Percentiles rank a stretch among this genome's conserved stretches.
Evolutionary conservation across 768 basidiomycete genomes (phyloP).

Genomic region (Hygrophoropsis aurantiaca): DNA sequence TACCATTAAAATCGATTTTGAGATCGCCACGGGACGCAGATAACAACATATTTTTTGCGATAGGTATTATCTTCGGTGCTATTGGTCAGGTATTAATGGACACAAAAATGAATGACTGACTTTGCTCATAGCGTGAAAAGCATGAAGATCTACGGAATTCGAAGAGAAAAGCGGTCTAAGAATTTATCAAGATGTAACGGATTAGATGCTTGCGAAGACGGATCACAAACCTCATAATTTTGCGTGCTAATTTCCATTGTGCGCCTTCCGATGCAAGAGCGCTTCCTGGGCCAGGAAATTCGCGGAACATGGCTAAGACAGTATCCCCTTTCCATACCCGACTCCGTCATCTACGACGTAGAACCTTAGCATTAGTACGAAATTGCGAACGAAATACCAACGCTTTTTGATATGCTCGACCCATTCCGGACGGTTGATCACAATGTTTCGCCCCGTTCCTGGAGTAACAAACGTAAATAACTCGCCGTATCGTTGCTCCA

Average conservation of each 20-base stretch:
- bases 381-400: not conserved
- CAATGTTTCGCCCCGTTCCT: conserved; percentile 10
- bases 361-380: not conserved
- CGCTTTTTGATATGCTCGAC: conserved; percentile 13
- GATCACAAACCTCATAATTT: not conserved
- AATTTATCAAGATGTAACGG: no score
- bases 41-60: no score
- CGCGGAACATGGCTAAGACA: not conserved
- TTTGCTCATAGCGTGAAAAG: no score
- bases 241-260: not conserved
- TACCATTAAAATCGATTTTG: no score
- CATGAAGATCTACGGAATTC: no score
- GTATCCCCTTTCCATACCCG: not conserved
- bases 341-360: conserved; percentile 3
- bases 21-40: no score
- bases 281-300: not conserved
- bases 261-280: not conserved
- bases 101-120: no score
- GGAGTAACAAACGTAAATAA: conserved; percentile 15
- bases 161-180: no score
- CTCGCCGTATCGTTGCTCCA: conserved; percentile 7
- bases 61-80: no score
- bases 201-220: not conserved
- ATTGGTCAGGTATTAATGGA: no score
- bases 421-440: conserved; percentile 17